These are phyloP conservation scores for Picochlorum sp. DNA, from an alignment of 139 green algal species.

Conservation along the genomic window DNA sequence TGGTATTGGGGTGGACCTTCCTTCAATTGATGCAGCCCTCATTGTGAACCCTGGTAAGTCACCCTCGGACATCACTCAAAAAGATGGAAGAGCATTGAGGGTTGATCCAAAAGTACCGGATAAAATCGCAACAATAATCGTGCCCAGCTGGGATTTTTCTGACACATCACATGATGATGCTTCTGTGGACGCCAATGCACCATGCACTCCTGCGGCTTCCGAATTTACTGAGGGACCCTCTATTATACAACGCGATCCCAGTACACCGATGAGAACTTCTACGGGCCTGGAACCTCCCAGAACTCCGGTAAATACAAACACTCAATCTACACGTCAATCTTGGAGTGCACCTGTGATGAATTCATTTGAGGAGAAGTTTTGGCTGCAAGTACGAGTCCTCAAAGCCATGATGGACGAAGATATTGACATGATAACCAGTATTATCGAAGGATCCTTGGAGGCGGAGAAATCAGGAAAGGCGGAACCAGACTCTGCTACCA, in stretches of 20 bases:
- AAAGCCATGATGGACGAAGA: background rate
- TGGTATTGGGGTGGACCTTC: constrained; percentile 2
- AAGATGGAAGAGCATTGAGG: background rate
- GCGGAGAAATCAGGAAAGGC: too few species aligned
- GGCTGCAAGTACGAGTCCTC: background rate
- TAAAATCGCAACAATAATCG: constrained; percentile 1
- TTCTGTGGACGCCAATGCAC: background rate
- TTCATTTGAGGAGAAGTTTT: background rate
- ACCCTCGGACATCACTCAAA: background rate
- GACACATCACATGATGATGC: background rate
- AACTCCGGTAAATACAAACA: background rate
- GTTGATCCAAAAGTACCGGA: background rate
- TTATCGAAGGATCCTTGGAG: background rate
- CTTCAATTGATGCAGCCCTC: background rate
- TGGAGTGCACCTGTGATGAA: background rate
- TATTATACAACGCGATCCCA: background rate
- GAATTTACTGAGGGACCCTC: background rate
- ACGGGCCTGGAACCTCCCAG: background rate
- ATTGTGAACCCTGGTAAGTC: background rate
- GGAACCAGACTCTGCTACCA: too few species aligned
- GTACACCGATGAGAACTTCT: background rate
- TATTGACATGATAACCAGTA: constrained; percentile 1
- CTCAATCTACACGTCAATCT: background rate
- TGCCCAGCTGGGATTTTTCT: background rate
- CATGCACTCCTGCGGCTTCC: background rate